phyloP scores from a whole-genome alignment of 2,329 filamentous ascomycete species.

The Ophiobolus disseminans region DNA sequence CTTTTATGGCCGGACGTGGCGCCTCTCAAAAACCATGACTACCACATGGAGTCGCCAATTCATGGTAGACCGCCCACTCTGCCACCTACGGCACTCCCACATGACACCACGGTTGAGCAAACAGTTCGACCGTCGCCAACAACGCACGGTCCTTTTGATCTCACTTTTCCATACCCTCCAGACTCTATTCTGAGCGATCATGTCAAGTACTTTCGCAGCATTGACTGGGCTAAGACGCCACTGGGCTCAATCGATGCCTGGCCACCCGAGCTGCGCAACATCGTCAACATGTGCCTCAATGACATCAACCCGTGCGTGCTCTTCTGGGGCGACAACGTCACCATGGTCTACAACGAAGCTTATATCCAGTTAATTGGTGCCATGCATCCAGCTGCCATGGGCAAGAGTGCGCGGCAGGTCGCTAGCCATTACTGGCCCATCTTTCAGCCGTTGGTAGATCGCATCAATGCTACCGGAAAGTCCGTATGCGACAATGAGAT shows the following conservation, averaged over 20 bases:
- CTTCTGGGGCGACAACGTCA: conserved; percentile 54
- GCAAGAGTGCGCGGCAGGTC: conserved; percentile 68
- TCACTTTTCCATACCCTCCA: conserved; percentile 18
- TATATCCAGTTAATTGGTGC: conserved; percentile 40
- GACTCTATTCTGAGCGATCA: conserved; percentile 63
- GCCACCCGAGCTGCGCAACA: conserved; percentile 71
- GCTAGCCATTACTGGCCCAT: conserved; percentile 69
- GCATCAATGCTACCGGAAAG: conserved; percentile 30
- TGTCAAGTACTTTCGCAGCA: conserved; percentile 71
- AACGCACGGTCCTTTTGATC: conserved; percentile 18
- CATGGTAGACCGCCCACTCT: conserved; percentile 46
- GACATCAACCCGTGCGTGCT: conserved; percentile 64
- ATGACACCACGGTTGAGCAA: not conserved
- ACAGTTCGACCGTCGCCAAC: not conserved
- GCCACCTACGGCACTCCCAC: conserved; percentile 17
- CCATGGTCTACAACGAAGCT: conserved; percentile 49
- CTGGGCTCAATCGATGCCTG: conserved; percentile 76
- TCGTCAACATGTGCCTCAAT: conserved; percentile 77
- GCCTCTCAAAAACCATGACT: conserved; percentile 4
- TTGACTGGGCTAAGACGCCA: conserved; percentile 74
- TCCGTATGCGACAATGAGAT: conserved; percentile 66
- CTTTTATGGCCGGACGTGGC: conserved; percentile 17
- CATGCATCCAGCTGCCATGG: conserved; percentile 61
- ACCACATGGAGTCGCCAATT: conserved; percentile 41
- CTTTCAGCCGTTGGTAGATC: conserved; percentile 29